Evolutionary conservation across 2,329 filamentous ascomycete genomes (phyloP).

Genomic region (Arthrobotrys musiformis): DNA sequence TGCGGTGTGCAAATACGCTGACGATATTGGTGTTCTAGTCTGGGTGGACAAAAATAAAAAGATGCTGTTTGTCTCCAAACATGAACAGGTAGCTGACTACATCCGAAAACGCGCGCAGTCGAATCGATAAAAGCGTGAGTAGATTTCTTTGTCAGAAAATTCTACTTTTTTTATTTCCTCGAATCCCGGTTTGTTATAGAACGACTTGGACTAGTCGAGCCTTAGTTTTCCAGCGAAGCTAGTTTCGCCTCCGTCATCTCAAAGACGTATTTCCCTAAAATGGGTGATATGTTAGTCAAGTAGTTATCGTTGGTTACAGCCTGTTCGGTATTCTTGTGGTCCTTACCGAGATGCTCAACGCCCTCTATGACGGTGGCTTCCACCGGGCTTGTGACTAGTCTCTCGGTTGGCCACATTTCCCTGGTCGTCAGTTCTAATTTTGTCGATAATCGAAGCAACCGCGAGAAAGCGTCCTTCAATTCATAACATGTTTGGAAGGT

Average conservation of each 20-base stretch:
- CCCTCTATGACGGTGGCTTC: conserved; percentile 77
- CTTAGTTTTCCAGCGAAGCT: conserved; percentile 68
- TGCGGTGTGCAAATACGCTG: conserved; percentile 79
- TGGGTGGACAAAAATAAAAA: conserved; percentile 84
- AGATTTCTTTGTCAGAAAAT: neutral
- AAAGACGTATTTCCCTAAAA: conserved; percentile 88
- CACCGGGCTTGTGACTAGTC: conserved; percentile 63
- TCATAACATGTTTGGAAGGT: conserved; percentile 92
- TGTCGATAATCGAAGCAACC: conserved; percentile 72
- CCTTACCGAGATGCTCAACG: conserved; percentile 75
- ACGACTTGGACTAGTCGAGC: neutral
- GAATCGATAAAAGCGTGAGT: neutral
- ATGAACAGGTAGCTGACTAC: conserved; percentile 85
- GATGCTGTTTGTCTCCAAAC: conserved; percentile 90
- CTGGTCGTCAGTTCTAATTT: conserved; percentile 83
- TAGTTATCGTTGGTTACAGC: neutral
- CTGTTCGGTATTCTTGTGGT: neutral
- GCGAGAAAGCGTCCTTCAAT: conserved; percentile 83
- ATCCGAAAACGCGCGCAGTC: conserved; percentile 49
- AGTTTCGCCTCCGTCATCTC: conserved; percentile 88
- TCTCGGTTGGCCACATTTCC: conserved; percentile 81
- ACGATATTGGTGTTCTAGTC: conserved; percentile 87
- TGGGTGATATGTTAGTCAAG: neutral
- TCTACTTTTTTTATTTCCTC: neutral
- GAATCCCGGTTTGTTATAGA: neutral